phyloP scores from a whole-genome alignment of 2,329 filamentous ascomycete species.

The Neopestalotiopsis clavispora region DNA sequence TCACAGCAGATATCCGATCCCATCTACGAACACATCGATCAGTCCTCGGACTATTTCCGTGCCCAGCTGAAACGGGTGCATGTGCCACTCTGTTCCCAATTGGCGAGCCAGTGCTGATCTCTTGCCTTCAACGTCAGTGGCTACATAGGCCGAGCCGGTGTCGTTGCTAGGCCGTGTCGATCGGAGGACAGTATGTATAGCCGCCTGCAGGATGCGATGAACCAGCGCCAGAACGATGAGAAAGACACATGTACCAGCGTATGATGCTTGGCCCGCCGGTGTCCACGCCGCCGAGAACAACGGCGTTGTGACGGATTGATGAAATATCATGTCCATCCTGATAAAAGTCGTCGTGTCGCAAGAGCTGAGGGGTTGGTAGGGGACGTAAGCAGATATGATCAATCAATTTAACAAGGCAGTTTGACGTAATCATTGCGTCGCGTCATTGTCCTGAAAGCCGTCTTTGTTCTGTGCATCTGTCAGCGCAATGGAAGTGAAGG shows the following conservation, averaged over 20 bases:
- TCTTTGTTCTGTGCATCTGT: neutral
- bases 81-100: neutral
- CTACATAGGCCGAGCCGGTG: neutral
- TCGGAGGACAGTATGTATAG: conserved; percentile 41
- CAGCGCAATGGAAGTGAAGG: neutral
- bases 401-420: neutral
- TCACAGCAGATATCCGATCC: conserved; percentile 69
- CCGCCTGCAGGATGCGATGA: conserved; percentile 58
- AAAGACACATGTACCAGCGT: conserved; percentile 71
- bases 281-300: conserved; percentile 65
- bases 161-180: neutral
- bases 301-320: conserved; percentile 57
- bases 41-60: conserved; percentile 64
- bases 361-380: neutral
- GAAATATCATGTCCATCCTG: conserved; percentile 57
- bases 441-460: neutral
- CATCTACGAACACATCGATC: conserved; percentile 58
- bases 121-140: neutral
- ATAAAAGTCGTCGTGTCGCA: conserved; percentile 6
- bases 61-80: conserved; percentile 46
- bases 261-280: conserved; percentile 57
- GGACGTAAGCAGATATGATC: neutral
- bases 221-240: conserved; percentile 63
- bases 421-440: neutral
- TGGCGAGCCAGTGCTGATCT: neutral